Evolutionary conservation across 148 eudicot species (phyloP).

Genomic region (Amaranthus palmeri): DNA sequence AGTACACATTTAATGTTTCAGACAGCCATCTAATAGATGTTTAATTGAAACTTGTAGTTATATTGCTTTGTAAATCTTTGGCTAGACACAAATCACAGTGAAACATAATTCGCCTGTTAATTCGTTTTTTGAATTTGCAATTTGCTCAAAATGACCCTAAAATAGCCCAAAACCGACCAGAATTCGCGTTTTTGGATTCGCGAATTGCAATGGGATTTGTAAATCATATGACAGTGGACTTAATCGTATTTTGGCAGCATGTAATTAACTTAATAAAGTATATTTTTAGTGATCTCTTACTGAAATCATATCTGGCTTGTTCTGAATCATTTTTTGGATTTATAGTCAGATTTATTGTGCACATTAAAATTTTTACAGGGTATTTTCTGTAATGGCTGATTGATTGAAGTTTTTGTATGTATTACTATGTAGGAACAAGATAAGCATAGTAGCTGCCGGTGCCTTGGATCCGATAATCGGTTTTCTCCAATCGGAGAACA

Average conservation of each 20-base stretch:
- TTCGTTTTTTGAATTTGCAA: too few species aligned
- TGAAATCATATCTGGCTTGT: background rate
- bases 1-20: too few species aligned
- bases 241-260: background rate
- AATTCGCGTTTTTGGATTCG: too few species aligned
- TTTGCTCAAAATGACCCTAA: too few species aligned
- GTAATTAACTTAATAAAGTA: too few species aligned
- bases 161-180: too few species aligned
- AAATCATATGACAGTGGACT: background rate
- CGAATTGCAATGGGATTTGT: too few species aligned
- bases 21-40: too few species aligned
- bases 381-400: background rate
- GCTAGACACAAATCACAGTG: too few species aligned
- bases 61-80: too few species aligned
- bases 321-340: background rate
- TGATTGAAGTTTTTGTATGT: conserved; percentile 9
- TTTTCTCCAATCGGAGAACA: conserved; percentile 51
- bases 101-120: too few species aligned
- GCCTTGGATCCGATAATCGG: conserved; percentile 68
- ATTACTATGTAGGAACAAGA: conserved; percentile 59
- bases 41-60: too few species aligned
- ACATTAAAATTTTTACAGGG: background rate
- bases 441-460: conserved; percentile 74
- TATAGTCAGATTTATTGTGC: background rate
- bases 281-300: background rate